A percentile compares a stretch with the other conserved stretches of the same genome.
These are phyloP conservation scores for Cardamine chenopodiifolia DNA, from an alignment of 345 rosid species.

Conservation along the genomic window DNA sequence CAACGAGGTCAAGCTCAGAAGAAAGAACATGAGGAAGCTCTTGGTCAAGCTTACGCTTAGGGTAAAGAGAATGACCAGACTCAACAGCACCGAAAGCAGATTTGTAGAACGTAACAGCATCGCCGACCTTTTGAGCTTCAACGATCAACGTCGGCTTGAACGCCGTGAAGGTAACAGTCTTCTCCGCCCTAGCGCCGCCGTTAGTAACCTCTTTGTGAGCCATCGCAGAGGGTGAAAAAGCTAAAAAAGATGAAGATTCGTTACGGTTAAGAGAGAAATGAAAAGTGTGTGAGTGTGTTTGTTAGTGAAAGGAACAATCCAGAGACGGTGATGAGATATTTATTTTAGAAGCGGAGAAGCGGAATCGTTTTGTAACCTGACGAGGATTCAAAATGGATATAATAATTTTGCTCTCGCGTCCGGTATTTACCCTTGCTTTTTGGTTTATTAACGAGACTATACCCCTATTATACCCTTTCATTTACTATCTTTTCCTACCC, in stretches of 20 bases:
- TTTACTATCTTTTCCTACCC: background rate
- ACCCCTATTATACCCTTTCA: constrained; percentile 27
- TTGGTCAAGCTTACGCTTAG: constrained; percentile 93
- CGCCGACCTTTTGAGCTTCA: constrained; percentile 79
- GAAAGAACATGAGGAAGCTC: constrained; percentile 81
- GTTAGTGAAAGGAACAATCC: background rate
- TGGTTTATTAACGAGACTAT: constrained; percentile 38
- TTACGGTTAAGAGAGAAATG: constrained; percentile 20
- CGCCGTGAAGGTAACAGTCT: constrained; percentile 56
- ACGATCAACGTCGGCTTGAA: constrained; percentile 68
- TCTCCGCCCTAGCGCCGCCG: constrained; percentile 51
- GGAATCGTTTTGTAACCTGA: constrained; percentile 49
- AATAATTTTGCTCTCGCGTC: constrained; percentile 10
- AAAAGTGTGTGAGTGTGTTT: constrained; percentile 5
- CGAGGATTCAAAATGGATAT: constrained; percentile 43
- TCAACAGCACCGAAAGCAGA: constrained; percentile 75
- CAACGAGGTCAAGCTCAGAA: constrained; percentile 69
- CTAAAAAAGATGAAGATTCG: background rate
- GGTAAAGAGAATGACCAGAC: constrained; percentile 58
- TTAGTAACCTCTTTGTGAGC: constrained; percentile 59
- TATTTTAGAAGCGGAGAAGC: constrained; percentile 64
- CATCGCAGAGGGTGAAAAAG: constrained; percentile 42
- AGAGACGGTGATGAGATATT: constrained; percentile 14
- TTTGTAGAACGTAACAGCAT: constrained; percentile 85
- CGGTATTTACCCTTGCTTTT: constrained; percentile 30